Conservation (phyloP, 352 stramenopile genomes). For the Pythium scleroteichum region DNA sequence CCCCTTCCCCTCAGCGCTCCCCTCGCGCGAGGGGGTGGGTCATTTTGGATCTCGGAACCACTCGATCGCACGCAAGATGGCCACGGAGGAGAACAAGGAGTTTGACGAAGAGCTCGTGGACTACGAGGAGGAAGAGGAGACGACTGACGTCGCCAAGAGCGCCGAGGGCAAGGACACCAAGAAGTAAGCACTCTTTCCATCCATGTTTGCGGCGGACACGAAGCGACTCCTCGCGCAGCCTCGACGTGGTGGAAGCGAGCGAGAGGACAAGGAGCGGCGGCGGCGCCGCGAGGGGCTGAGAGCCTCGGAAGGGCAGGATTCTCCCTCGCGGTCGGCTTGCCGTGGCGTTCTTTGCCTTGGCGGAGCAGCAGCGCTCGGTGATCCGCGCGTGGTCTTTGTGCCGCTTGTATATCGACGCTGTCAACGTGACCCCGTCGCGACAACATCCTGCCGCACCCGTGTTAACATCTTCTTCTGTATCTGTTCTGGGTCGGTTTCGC, state of each 20-base stretch:
- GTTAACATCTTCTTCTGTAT: slow-evolving; percentile 89
- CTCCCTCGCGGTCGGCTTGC: neutral
- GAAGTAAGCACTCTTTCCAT: slow-evolving; percentile 70
- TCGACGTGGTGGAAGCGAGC: slow-evolving; percentile 25
- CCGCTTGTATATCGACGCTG: slow-evolving; percentile 6
- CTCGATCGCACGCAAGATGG: slow-evolving; percentile 44
- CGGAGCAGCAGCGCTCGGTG: no score
- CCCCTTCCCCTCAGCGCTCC: slow-evolving; percentile 17
- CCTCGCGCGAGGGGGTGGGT: neutral
- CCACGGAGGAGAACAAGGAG: slow-evolving; percentile 87
- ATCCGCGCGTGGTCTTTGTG: neutral
- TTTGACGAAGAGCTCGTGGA: slow-evolving; percentile 89
- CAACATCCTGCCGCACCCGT: slow-evolving; percentile 24
- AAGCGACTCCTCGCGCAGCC: neutral
- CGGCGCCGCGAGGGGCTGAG: slow-evolving; percentile 3
- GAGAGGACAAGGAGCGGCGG: slow-evolving; percentile 3
- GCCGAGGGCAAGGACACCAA: slow-evolving; percentile 87
- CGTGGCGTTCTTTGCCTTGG: neutral
- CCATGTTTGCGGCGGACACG: slow-evolving; percentile 17
- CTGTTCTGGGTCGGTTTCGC: slow-evolving; percentile 45
- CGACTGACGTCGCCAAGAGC: slow-evolving; percentile 61
- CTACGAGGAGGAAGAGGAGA: slow-evolving; percentile 90
- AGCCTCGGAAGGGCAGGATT: slow-evolving; percentile 21
- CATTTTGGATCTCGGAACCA: slow-evolving; percentile 34
- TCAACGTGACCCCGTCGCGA: slow-evolving; percentile 15